A percentile compares a stretch with the other conserved stretches of the same genome.
phyloP scores from a whole-genome alignment of 169 alveolate species.

The Plasmodium billcollinsi region DNA sequence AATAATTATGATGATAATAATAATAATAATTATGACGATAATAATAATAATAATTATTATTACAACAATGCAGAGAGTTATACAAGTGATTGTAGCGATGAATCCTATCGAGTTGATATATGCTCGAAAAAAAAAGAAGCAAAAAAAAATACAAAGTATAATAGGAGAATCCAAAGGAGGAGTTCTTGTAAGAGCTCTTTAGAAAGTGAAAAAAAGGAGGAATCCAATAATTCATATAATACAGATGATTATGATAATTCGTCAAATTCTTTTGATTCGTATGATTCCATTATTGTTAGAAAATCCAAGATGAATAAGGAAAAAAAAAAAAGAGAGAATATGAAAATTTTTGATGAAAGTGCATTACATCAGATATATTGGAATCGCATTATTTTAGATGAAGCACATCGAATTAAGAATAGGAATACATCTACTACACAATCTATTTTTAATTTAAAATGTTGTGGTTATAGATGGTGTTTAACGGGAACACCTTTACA shows the following conservation, averaged over 20 bases:
- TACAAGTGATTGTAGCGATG: too few species aligned
- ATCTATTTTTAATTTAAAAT: conserved; percentile 78
- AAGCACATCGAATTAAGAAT: conserved; percentile 97
- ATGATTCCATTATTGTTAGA: conserved; percentile 54
- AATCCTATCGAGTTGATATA: too few species aligned
- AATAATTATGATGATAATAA: not conserved
- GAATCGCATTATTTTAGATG: conserved; percentile 94
- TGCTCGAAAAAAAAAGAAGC: too few species aligned
- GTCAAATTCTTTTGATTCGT: conserved; percentile 11
- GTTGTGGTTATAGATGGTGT: conserved; percentile 93
- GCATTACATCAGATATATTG: conserved; percentile 81
- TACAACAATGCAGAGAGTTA: too few species aligned
- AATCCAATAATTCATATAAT: not conserved
- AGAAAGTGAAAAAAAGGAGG: conserved; percentile 1
- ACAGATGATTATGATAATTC: conserved; percentile 1
- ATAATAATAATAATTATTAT: conserved; percentile 10
- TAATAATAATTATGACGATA: not conserved
- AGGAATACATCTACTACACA: conserved; percentile 93
- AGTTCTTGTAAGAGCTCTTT: conserved; percentile 10
- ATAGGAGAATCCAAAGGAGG: conserved; percentile 39
- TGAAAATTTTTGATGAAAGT: conserved; percentile 79
- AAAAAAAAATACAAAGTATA: conserved; percentile 25
- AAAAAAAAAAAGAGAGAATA: conserved; percentile 22
- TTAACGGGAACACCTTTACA: conserved; percentile 98
- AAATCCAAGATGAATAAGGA: conserved; percentile 10